Evolutionary conservation across 768 basidiomycete genomes (phyloP).

Genomic region (Mycena vulgaris): DNA sequence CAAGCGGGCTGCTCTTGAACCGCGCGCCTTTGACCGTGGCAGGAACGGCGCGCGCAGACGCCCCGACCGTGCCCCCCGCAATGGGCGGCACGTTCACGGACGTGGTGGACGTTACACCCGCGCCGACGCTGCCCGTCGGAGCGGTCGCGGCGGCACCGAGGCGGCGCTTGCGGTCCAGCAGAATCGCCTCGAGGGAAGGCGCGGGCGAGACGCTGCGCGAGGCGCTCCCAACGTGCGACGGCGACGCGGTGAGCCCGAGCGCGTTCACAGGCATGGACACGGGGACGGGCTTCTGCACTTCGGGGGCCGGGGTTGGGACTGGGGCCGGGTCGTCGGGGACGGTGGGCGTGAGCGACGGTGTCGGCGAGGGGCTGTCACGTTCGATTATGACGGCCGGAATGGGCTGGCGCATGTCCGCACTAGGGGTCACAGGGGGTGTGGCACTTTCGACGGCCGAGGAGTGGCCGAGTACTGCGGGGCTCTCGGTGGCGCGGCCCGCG

Average conservation of each 20-base stretch:
- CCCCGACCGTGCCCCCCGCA: constrained; percentile 30
- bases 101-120: constrained; percentile 16
- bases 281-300: constrained; percentile 30
- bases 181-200: constrained; percentile 75
- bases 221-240: constrained; percentile 36
- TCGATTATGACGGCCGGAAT: constrained; percentile 45
- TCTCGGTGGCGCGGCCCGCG: constrained; percentile 28
- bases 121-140: constrained; percentile 22
- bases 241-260: constrained; percentile 33
- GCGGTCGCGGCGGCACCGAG: constrained; percentile 44
- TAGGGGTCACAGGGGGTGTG: not conserved
- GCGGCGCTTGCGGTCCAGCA: constrained; percentile 78
- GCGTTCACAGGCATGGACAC: constrained; percentile 28
- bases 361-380: constrained; percentile 44
- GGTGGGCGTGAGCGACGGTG: constrained; percentile 37
- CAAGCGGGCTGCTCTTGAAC: constrained; percentile 85
- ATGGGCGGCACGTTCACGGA: constrained; percentile 15
- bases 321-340: constrained; percentile 34
- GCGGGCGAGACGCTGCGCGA: constrained; percentile 62
- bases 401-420: not conserved
- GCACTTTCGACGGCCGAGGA: not conserved
- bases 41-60: constrained; percentile 22
- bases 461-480: constrained; percentile 19
- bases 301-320: not conserved
- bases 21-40: constrained; percentile 62